Evolutionary conservation across 345 rosid species (phyloP).

Genomic region (Excoecaria cochinchinensis): DNA sequence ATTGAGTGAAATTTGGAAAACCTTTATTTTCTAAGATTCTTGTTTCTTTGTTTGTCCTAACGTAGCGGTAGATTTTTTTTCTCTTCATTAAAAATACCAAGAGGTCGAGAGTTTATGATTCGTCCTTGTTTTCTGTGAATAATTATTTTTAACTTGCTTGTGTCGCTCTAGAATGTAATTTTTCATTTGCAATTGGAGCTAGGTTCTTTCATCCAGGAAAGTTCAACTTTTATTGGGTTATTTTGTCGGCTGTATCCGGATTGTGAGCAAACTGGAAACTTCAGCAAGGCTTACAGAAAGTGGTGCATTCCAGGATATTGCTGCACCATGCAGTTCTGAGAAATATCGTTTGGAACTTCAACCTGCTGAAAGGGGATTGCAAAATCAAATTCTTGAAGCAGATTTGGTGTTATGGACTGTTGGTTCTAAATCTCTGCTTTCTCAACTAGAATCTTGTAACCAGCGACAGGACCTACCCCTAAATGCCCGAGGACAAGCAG

Average conservation of each 20-base stretch:
- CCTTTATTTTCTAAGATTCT: neutral
- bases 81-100: neutral
- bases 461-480: slow-evolving; percentile 54
- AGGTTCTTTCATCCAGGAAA: slow-evolving; percentile 84
- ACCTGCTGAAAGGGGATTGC: slow-evolving; percentile 69
- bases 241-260: slow-evolving; percentile 55
- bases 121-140: slow-evolving; percentile 3
- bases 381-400: slow-evolving; percentile 64
- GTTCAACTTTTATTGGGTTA: slow-evolving; percentile 72
- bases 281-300: slow-evolving; percentile 28
- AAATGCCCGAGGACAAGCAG: slow-evolving; percentile 81
- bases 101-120: neutral
- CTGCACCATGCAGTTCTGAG: slow-evolving; percentile 28
- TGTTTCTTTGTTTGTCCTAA: neutral
- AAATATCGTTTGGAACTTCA: slow-evolving; percentile 73
- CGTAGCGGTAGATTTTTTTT: neutral
- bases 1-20: neutral
- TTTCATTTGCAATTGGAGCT: slow-evolving; percentile 18
- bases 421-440: slow-evolving; percentile 79
- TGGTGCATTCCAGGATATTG: slow-evolving; percentile 14
- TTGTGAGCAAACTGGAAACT: slow-evolving; percentile 31
- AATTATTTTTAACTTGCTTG: neutral
- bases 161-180: neutral
- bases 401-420: slow-evolving; percentile 93
- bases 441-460: slow-evolving; percentile 50